Base-by-base conservation (phyloP, 2,329 filamentous ascomycete genomes). In the Pseudopithomyces maydicus region DNA sequence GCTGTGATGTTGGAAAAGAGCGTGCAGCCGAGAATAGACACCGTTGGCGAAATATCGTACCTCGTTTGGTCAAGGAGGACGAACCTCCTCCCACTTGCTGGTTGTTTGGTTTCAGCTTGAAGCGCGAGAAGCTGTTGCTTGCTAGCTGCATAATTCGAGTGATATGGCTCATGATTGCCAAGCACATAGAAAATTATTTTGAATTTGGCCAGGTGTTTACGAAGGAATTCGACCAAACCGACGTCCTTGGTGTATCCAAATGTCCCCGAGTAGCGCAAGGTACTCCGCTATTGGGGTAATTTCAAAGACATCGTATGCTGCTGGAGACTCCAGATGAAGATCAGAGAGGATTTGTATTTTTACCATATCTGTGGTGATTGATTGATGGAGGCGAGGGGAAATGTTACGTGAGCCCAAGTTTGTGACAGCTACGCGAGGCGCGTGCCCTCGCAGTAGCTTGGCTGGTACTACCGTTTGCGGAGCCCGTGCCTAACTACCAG, bases 261-360 rank as follows among this genome's bases (percentile, higher is more conserved):
- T 64, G 20, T 67, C 65, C 4, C 61, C 65, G 11, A 66, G 57
- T 1, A 66, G 57, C 2, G 57, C 36, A 1, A 66, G n/a, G 26
- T 65, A 56, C 19, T n/a, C 10, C 22, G 56, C 56, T 20, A 52
- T 54, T 12, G 54, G 36, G 22, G n/a, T 22, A 42, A 65, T n/a
- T 11, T 3, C 15, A 39, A 57, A 64, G 39, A 45, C n/a, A 4
- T 52, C 15, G 52, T 67, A 65, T 29, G 52, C 52, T n/a, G 56
- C 42, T 0, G 59, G 64, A 11, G 60, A 59, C 43, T 67, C 66
- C 1, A 70, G 61, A 32, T 66, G 67, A 22, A 68, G 61, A 14
- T 70, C 63, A 3, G 65, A 68, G 4, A 61, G n/a, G 39, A 68
- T 62, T 43, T 67, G 61, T 32, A 64, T 38, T 14, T 38, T 38